Conservation (phyloP, 495 filamentous ascomycete species). For the Barbatosphaeria neglecta region DNA sequence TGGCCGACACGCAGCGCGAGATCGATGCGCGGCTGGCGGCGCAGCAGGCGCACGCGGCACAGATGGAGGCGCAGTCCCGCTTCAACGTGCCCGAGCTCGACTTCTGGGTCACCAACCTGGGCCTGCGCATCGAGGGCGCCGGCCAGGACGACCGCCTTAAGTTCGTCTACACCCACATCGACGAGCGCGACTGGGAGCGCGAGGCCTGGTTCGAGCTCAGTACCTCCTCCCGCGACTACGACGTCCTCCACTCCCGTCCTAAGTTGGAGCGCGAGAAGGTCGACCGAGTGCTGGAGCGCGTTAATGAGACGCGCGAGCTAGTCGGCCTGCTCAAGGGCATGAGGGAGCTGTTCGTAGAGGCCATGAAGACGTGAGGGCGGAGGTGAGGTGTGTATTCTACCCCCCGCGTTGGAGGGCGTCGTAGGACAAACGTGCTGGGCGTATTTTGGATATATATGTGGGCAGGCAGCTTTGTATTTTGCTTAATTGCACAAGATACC, state of each 20-base stretch:
- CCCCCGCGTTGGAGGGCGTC: neutral
- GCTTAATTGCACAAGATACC: too few relatives aligned
- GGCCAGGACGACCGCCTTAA: conserved; percentile 76
- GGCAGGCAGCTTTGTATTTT: too few relatives aligned
- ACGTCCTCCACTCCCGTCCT: conserved; percentile 63
- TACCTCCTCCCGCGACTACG: conserved; percentile 70
- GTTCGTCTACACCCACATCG: conserved; percentile 81
- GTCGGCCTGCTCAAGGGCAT: conserved; percentile 78
- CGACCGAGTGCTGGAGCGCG: conserved; percentile 56
- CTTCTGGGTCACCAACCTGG: conserved; percentile 89
- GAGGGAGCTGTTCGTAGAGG: conserved; percentile 69
- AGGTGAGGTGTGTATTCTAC: neutral
- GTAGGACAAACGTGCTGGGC: neutral
- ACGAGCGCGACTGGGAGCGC: conserved; percentile 76
- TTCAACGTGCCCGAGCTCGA: conserved; percentile 85
- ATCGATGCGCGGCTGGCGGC: conserved; percentile 41
- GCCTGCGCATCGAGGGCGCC: conserved; percentile 80
- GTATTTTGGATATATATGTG: too few relatives aligned
- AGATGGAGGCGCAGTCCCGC: conserved; percentile 66
- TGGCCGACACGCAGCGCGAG: conserved; percentile 63
- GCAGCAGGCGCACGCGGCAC: conserved; percentile 40
- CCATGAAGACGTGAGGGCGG: conserved; percentile 31
- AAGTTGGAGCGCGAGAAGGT: conserved; percentile 66
- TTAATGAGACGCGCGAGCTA: conserved; percentile 80
- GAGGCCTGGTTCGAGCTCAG: conserved; percentile 92